Evolutionary conservation across 306 rosid species (phyloP), one percentile per base, ranked within the genome.

Genomic region (Pterocarpus macrocarpus): DNA sequence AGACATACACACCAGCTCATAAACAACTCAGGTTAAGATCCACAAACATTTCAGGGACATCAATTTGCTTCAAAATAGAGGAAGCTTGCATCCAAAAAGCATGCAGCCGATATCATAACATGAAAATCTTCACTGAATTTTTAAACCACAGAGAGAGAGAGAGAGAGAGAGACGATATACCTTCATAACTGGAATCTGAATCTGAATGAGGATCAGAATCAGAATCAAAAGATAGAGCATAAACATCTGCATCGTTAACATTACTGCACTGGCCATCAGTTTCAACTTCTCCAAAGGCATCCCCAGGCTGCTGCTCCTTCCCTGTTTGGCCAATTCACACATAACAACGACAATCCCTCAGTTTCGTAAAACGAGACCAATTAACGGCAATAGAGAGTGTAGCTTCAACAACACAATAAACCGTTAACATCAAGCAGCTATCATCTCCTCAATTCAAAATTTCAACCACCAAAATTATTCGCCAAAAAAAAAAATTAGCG

Each of bases 221-320:
- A 0, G 59, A 78, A 64, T 72, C 50, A 2, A 49, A 34, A 75
- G 39, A 15, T 17, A 13, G 2, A 10, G 0, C 22, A 33, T 4
- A 7, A 80, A 68, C 74, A 7, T 58, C 82, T 17, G 75, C 86
- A 69, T 45, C 87, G 14, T 69, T 59, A 76, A 33, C 52, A 67
- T 8, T 56, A 22, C 39, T 14, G 16, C 53, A 6, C 69, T 5
- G 57, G 61, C 68, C 79, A 35, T 34, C 49, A 30, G 58, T 38
- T 68, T 68, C 72, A 8, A 22, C 80, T 45, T 74, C 68, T 35
- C 0, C 69, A 34, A 9, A 9, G 4, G 50, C 64, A 68, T 75
- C 81, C 63, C 3, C 35, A 14, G 78, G 73, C 58, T 61, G 74
- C 69, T 84, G 56, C 69, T 77, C 78, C 68, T 75, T 84, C 22